A percentile compares a stretch with the other conserved stretches of the same genome.
Evolutionary conservation across 257 asterid genomes (phyloP).

Genomic region (Anisodus acutangulus): DNA sequence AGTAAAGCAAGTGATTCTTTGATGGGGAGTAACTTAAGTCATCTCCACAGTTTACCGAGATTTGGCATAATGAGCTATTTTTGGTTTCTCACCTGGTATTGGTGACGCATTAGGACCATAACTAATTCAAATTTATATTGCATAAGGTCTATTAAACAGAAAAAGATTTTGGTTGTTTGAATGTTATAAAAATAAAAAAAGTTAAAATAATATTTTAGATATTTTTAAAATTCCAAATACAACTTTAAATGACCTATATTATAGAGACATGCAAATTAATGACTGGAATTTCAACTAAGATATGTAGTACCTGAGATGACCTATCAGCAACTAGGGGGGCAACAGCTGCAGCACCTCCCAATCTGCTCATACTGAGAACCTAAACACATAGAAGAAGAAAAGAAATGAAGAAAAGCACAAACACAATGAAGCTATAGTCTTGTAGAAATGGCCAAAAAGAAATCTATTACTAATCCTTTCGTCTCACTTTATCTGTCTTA

Average conservation of each 20-base stretch:
- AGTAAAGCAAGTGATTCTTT: not conserved
- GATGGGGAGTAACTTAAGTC: not conserved
- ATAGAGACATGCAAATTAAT: not conserved
- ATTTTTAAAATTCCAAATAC: too few relatives aligned
- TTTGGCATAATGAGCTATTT: not conserved
- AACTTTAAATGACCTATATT: too few relatives aligned
- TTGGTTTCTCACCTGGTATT: too few relatives aligned
- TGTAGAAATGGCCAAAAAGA: not conserved
- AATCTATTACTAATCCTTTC: not conserved
- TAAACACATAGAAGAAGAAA: constrained; percentile 27
- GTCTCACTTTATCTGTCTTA: too few relatives aligned
- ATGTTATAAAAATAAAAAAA: too few relatives aligned
- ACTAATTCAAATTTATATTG: too few relatives aligned
- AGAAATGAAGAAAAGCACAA: not conserved
- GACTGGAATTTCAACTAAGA: not conserved
- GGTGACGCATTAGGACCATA: too few relatives aligned
- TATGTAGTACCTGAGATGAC: constrained; percentile 67
- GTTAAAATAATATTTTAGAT: too few relatives aligned
- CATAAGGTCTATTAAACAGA: too few relatives aligned
- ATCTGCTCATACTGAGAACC: constrained; percentile 95
- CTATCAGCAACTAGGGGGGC: constrained; percentile 71
- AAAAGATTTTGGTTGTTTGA: not conserved
- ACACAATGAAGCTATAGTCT: not conserved
- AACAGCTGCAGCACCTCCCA: constrained; percentile 89
- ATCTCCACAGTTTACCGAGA: not conserved